phyloP scores from a whole-genome alignment of 257 asterid genomes.

The Nicotiana noctiflora region DNA sequence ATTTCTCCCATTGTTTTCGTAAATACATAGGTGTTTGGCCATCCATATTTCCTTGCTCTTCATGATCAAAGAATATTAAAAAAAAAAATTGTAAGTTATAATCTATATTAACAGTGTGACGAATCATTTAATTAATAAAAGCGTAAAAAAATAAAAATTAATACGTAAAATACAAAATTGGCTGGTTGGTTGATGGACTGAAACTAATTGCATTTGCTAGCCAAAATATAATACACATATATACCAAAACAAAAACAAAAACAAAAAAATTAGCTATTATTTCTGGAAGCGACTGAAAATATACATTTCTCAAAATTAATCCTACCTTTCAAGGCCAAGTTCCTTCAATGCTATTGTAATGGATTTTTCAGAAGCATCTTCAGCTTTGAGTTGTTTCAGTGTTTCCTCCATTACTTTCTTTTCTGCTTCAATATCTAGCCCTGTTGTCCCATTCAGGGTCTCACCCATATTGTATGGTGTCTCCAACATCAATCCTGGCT shows the following conservation, averaged over 20 bases:
- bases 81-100: too few relatives aligned
- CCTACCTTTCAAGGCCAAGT: conserved; percentile 60
- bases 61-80: neutral
- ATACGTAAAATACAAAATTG: too few relatives aligned
- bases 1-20: conserved; percentile 88
- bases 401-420: conserved; percentile 37
- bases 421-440: conserved; percentile 48
- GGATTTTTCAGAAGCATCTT: conserved; percentile 30
- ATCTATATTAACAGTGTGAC: too few relatives aligned
- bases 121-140: too few relatives aligned
- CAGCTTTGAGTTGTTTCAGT: conserved; percentile 35
- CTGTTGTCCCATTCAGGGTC: conserved; percentile 50
- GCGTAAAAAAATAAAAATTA: too few relatives aligned
- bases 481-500: conserved; percentile 49
- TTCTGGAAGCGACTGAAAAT: too few relatives aligned
- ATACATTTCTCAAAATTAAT: too few relatives aligned
- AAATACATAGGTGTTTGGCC: conserved; percentile 81
- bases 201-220: too few relatives aligned
- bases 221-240: too few relatives aligned
- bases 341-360: conserved; percentile 46
- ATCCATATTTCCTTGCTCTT: conserved; percentile 66
- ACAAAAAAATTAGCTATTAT: too few relatives aligned
- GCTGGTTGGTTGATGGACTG: accelerated
- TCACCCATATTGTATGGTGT: conserved; percentile 45
- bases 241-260: too few relatives aligned